Evolutionary conservation across 2,329 filamentous ascomycete genomes (phyloP).

Genomic region (Nigrograna mackinnonii): DNA sequence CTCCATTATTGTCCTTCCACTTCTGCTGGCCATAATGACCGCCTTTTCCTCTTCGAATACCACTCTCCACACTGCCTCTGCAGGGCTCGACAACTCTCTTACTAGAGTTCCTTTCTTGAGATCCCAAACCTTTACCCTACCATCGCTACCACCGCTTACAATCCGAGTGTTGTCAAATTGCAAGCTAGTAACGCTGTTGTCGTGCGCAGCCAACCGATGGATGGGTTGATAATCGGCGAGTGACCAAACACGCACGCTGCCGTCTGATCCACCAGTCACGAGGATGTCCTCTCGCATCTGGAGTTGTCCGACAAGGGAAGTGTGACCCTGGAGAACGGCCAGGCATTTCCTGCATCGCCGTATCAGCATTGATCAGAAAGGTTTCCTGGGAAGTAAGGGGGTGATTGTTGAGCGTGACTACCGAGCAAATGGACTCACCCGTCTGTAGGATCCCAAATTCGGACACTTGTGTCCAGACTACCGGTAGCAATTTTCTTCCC

Average conservation of each 20-base stretch:
- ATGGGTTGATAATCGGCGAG: conserved; percentile 88
- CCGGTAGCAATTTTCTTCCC: conserved; percentile 91
- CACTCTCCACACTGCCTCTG: conserved; percentile 95
- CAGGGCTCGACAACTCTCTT: conserved; percentile 85
- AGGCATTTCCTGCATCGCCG: conserved; percentile 63
- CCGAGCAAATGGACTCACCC: conserved; percentile 61
- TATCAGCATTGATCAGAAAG: not conserved
- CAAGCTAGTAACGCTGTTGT: conserved; percentile 96
- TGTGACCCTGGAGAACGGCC: conserved; percentile 94
- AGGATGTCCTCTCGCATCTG: conserved; percentile 95
- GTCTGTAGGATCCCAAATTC: conserved; percentile 92
- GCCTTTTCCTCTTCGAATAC: conserved; percentile 99
- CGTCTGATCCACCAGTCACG: conserved; percentile 94
- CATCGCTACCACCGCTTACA: conserved; percentile 93
- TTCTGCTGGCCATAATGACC: conserved; percentile 88
- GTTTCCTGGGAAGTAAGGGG: not conserved
- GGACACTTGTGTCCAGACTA: conserved; percentile 92
- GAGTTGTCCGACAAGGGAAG: conserved; percentile 91
- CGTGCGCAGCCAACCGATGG: conserved; percentile 91
- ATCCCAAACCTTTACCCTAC: conserved; percentile 98
- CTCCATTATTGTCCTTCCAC: conserved; percentile 94
- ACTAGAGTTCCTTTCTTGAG: conserved; percentile 88
- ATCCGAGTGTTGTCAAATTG: conserved; percentile 97
- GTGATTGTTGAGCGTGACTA: not conserved
- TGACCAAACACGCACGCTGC: conserved; percentile 95